Evolutionary conservation across 345 rosid species (phyloP), one percentile per base, ranked within the genome.

Genomic region (Moricandia arvensis): DNA sequence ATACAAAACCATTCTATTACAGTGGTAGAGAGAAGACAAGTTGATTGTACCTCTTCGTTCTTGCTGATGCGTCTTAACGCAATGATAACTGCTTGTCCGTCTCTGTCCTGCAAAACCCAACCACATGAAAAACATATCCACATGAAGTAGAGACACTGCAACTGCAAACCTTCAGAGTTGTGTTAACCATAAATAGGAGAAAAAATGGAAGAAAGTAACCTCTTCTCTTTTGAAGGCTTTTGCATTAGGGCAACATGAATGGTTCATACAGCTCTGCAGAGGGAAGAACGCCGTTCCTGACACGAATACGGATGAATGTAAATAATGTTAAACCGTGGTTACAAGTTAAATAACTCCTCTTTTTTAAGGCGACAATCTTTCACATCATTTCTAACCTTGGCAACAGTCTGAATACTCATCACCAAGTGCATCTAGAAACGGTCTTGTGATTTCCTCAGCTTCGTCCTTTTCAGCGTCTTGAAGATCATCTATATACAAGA

Each of bases 231-330:
- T 94, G 86, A 94, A 94, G 58, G 98, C 98, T 80, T 85, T 89
- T 59, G 97, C 91, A 73, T 87, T 91, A 29, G 98, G 97, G 74
- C 73, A 81, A 74, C 98, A 94, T 0, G 98, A 91, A 79, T 94
- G 97, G 82, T 94, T 94, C 93, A 90, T 83, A 75, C 98, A 91
- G 75, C 98, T 91, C 78, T 91, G 95, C 70, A 94, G 62, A 58
- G 98, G 93, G 85, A 85, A 94, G 86, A 94, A 94, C 8, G 96
- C 97, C n/a, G 90, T 86, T 72, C 98, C 98, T 94, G 58, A 55
- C 29, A 73, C 75, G 67, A 75, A 61, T 68, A 33, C 11, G 0
- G n/a, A 78, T 29, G 31, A 27, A 54, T 34, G 43, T 26, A n/a
- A 8, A 66, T 16, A 11, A 13, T 37, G 69, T 67, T 13, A 59